Percentiles rank a stretch among this genome's conserved stretches.
Conservation (phyloP, 345 rosid species). For the Murraya koenigii region DNA sequence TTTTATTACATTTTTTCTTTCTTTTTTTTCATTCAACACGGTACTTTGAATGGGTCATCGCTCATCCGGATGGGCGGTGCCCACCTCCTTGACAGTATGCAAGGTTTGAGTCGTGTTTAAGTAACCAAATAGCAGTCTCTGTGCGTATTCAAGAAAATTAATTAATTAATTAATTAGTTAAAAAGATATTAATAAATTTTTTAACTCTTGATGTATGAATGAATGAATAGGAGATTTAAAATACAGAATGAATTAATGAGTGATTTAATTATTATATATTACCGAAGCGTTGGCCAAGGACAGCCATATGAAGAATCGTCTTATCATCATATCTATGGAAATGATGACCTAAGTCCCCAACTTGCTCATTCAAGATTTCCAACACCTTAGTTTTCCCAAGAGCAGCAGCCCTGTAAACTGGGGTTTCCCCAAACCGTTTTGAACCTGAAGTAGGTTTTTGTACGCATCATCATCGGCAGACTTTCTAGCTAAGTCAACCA, state of each 20-base stretch:
- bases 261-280: not conserved
- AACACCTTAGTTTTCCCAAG: not conserved
- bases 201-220: too few relatives aligned
- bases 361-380: not conserved
- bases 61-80: too few relatives aligned
- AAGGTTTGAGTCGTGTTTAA: not conserved
- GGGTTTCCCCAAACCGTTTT: not conserved
- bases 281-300: not conserved
- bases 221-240: too few relatives aligned
- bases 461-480: not conserved
- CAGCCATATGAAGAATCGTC: slow-evolving; percentile 3
- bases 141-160: not conserved
- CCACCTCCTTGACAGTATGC: not conserved
- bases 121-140: not conserved
- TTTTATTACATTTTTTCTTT: too few relatives aligned
- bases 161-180: not conserved
- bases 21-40: too few relatives aligned
- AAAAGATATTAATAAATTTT: too few relatives aligned
- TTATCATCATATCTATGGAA: not conserved
- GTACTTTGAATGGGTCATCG: too few relatives aligned
- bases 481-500: not conserved
- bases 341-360: not conserved
- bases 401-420: not conserved
- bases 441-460: not conserved
- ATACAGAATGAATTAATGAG: too few relatives aligned